Percentiles rank a stretch among this genome's conserved stretches.
These are phyloP conservation scores for Batrachochytrium dendrobatidis DNA, from an alignment of 371 early-diverging fungal genomes.

Conservation along the genomic window DNA sequence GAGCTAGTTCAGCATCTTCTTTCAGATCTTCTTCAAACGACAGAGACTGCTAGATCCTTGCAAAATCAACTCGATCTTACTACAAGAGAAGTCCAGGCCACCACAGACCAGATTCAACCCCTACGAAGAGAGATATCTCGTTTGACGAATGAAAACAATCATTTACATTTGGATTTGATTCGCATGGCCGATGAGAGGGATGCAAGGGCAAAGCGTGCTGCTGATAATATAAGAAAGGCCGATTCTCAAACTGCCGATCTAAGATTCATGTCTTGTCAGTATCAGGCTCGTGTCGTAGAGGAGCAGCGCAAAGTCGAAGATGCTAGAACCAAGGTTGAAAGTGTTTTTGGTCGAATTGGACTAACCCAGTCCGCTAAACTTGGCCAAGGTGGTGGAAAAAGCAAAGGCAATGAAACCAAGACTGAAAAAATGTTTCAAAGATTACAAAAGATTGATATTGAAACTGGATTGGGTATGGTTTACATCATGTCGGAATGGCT, in stretches of 20 bases:
- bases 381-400: background rate
- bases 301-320: conserved; percentile 29
- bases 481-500: background rate
- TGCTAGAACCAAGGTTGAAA: conserved; percentile 29
- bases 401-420: conserved; percentile 1
- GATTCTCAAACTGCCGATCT: conserved; percentile 31
- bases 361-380: background rate
- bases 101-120: conserved; percentile 30
- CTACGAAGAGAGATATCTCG: conserved; percentile 34
- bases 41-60: conserved; percentile 30
- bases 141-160: conserved; percentile 39
- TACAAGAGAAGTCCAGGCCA: conserved; percentile 13
- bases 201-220: conserved; percentile 13
- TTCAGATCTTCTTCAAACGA: conserved; percentile 38
- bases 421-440: conserved; percentile 29
- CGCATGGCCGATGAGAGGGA: conserved; percentile 29
- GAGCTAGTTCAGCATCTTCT: conserved; percentile 29
- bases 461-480: conserved; percentile 44
- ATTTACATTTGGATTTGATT: conserved; percentile 35
- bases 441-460: conserved; percentile 46
- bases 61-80: conserved; percentile 21
- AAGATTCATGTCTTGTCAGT: conserved; percentile 35
- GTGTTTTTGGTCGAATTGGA: conserved; percentile 25
- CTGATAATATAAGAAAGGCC: conserved; percentile 1
- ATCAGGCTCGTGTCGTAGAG: conserved; percentile 15